These are phyloP conservation scores for Cutaneotrichosporon spelunceum DNA, from an alignment of 1,284 basidiomycete species.

Conservation along the genomic window DNA sequence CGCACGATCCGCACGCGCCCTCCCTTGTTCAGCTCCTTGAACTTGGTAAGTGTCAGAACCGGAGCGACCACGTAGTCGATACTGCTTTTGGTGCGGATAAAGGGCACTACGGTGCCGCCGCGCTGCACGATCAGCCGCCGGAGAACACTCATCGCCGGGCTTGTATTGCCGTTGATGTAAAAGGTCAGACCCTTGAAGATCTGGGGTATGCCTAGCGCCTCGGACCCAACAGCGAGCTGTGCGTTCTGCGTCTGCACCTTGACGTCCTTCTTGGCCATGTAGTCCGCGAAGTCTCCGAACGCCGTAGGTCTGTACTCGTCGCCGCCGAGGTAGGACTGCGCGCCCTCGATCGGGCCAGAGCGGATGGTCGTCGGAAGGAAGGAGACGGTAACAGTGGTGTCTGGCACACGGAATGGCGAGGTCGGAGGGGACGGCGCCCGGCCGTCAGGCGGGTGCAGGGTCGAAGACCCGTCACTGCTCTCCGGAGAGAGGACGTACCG, in stretches of 20 bases:
- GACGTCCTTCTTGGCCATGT: slow-evolving; percentile 82
- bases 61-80: slow-evolving; percentile 74
- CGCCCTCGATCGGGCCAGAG: background rate
- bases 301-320: slow-evolving; percentile 68
- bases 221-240: slow-evolving; percentile 54
- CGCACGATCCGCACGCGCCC: slow-evolving; percentile 72
- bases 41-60: slow-evolving; percentile 82
- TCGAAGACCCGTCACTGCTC: background rate
- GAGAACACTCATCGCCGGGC: slow-evolving; percentile 80
- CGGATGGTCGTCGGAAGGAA: background rate
- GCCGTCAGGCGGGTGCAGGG: background rate
- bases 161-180: slow-evolving; percentile 88
- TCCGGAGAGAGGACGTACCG: slow-evolving; percentile 3
- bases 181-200: slow-evolving; percentile 72
- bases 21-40: slow-evolving; percentile 71
- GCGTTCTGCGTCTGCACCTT: slow-evolving; percentile 84
- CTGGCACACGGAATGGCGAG: background rate
- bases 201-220: slow-evolving; percentile 46
- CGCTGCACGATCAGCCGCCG: slow-evolving; percentile 74
- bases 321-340: slow-evolving; percentile 39
- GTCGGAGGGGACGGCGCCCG: background rate
- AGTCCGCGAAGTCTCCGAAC: slow-evolving; percentile 81
- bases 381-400: background rate
- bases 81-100: slow-evolving; percentile 37
- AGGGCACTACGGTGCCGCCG: slow-evolving; percentile 75